phyloP scores from a whole-genome alignment of 2,329 filamentous ascomycete genomes.

The Gremmenia infestans region DNA sequence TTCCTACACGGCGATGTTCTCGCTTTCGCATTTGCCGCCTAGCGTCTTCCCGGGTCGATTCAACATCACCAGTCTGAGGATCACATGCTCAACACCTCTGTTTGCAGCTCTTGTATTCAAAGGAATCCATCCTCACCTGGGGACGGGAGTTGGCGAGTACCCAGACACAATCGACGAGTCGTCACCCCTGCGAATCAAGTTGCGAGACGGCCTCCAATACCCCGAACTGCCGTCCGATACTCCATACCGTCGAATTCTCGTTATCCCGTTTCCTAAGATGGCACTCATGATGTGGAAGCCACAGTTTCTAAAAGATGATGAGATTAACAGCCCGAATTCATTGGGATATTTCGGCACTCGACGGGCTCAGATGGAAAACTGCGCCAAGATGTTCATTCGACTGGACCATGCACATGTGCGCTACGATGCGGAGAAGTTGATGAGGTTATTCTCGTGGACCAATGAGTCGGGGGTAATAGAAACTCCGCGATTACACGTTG shows the following conservation, averaged over 20 bases:
- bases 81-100: not conserved
- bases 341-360: not conserved
- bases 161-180: not conserved
- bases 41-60: constrained; percentile 6
- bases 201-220: not conserved
- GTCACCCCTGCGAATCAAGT: not conserved
- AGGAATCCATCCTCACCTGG: constrained; percentile 2
- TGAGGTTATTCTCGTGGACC: not conserved
- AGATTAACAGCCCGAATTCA: not conserved
- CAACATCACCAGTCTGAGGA: constrained; percentile 1
- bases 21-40: constrained; percentile 2
- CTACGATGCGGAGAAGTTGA: not conserved
- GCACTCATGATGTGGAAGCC: not conserved
- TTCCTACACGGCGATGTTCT: not conserved
- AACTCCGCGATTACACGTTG: not conserved
- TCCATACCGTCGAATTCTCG: not conserved
- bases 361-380: not conserved
- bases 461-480: not conserved
- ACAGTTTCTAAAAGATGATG: not conserved
- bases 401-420: not conserved
- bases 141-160: not conserved
- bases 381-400: not conserved
- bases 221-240: not conserved
- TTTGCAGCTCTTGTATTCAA: constrained; percentile 6
- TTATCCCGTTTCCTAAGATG: not conserved